These are phyloP conservation scores for Aspergillus quadricinctus DNA, from an alignment of 2,329 filamentous ascomycete genomes.

Conservation along the genomic window DNA sequence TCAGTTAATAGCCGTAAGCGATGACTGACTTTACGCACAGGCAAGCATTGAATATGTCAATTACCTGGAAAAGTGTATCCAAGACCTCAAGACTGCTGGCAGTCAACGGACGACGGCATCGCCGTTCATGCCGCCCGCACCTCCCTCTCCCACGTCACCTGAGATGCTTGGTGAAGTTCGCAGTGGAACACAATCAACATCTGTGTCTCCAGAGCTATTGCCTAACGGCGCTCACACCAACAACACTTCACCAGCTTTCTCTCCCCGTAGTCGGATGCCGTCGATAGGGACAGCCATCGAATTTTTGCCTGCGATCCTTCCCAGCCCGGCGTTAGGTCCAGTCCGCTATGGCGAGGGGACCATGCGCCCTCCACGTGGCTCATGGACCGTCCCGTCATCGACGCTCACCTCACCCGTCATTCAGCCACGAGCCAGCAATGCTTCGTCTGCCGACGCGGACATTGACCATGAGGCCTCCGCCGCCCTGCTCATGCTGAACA, in stretches of 20 bases:
- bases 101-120: slow-evolving; percentile 12
- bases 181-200: slow-evolving; percentile 27
- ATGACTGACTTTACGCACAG: slow-evolving; percentile 42
- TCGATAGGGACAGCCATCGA: slow-evolving; percentile 19
- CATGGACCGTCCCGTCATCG: slow-evolving; percentile 19
- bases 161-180: slow-evolving; percentile 26
- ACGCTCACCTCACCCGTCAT: slow-evolving; percentile 20
- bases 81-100: slow-evolving; percentile 64
- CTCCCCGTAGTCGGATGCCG: slow-evolving; percentile 25
- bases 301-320: slow-evolving; percentile 30
- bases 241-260: slow-evolving; percentile 31
- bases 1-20: slow-evolving; percentile 5
- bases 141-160: slow-evolving; percentile 34
- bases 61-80: slow-evolving; percentile 85
- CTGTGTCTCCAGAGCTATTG: slow-evolving; percentile 33
- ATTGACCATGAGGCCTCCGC: slow-evolving; percentile 79
- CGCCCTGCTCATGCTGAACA: slow-evolving; percentile 82
- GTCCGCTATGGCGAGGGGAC: slow-evolving; percentile 19
- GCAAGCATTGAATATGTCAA: slow-evolving; percentile 94
- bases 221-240: slow-evolving; percentile 17
- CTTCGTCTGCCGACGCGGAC: slow-evolving; percentile 45
- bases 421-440: slow-evolving; percentile 33
- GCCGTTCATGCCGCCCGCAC: slow-evolving; percentile 18
- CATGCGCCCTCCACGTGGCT: slow-evolving; percentile 18
- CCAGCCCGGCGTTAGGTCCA: slow-evolving; percentile 34